Percentiles rank a stretch among this genome's conserved stretches.
These are phyloP conservation scores for Furcasterigmium sp. DNA, from an alignment of 2,329 filamentous ascomycete species.

Conservation along the genomic window DNA sequence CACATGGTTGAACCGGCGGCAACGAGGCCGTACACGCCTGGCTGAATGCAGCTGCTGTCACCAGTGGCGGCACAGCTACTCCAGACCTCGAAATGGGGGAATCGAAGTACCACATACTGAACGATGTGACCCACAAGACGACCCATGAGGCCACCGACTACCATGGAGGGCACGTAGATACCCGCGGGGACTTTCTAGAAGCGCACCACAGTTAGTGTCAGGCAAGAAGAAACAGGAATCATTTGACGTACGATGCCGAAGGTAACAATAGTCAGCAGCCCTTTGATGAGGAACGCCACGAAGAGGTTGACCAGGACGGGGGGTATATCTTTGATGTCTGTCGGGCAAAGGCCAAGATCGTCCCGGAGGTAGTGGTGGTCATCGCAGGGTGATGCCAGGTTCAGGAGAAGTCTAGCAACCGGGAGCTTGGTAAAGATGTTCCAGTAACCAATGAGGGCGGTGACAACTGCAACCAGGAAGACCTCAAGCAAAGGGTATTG, in stretches of 20 bases:
- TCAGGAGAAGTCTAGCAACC: slow-evolving; percentile 85
- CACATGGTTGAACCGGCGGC: slow-evolving; percentile 97
- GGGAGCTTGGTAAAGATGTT: slow-evolving; percentile 84
- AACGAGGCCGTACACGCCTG: slow-evolving; percentile 93
- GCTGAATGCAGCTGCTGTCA: slow-evolving; percentile 82
- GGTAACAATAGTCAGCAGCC: slow-evolving; percentile 79
- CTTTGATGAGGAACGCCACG: slow-evolving; percentile 83
- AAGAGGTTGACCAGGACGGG: slow-evolving; percentile 66
- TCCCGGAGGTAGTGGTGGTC: slow-evolving; percentile 58
- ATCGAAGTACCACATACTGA: slow-evolving; percentile 73
- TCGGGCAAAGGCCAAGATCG: slow-evolving; percentile 72
- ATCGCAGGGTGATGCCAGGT: slow-evolving; percentile 84
- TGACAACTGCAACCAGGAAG: slow-evolving; percentile 77
- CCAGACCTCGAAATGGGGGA: slow-evolving; percentile 69
- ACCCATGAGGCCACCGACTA: slow-evolving; percentile 88
- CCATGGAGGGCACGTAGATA: slow-evolving; percentile 98
- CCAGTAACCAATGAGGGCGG: slow-evolving; percentile 86
- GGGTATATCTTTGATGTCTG: slow-evolving; percentile 68
- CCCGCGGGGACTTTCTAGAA: slow-evolving; percentile 81
- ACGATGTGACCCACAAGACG: slow-evolving; percentile 80
- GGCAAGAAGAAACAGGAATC: background rate
- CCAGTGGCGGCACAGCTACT: slow-evolving; percentile 64
- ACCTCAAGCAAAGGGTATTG: slow-evolving; percentile 82
- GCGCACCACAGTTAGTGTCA: background rate
- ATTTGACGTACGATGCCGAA: slow-evolving; percentile 69